Evolutionary conservation across 2,329 filamentous ascomycete genomes (phyloP), one percentile per base, ranked within the genome.

Genomic region (Taxawa tesnikishii): DNA sequence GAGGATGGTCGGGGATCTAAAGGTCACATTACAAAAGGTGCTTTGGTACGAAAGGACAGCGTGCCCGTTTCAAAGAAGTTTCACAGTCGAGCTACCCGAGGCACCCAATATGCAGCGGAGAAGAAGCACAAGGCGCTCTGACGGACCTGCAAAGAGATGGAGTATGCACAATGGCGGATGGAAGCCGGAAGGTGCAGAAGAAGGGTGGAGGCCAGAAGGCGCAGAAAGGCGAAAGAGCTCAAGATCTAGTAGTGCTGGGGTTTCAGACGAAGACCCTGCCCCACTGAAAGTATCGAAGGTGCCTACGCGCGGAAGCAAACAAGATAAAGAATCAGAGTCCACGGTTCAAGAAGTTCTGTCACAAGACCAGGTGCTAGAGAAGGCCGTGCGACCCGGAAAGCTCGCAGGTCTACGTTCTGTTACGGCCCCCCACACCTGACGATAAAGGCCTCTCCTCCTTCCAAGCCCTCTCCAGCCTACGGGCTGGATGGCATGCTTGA

Each of bases 21-120:
- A 82, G 47, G 61, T 62, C 8, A 77, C 83, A 6, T 58, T 94
- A 16, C 69, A 68, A 32, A 74, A 75, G 39, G 73, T 93, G 10
- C 63, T 94, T 28, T 76, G 80, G 41, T 94, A 90, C 48, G 87
- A 94, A 55, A 82, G 82, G 48, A 94, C 87, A 0, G 71, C 76
- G 27, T 94, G 85, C 53, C 87, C 87, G 0, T 94, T 94, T 53
- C 69, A 77, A 46, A 69, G 84, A 38, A 69, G 70, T 3, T 92
- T 92, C 45, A 77, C 73, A 0, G 75, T 88, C 8, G 69, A 79
- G 31, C 59, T 90, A 12, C 83, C 83, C 1, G 75, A 82, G 65
- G 70, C 35, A 75, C 77, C 8, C 65, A 70, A 42, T 72, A 79
- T 77, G 36, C 38, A 32, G 2, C 60, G 73, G 31, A 75, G 68